These are phyloP conservation scores for Yamadazyma tumulicola DNA, from an alignment of 805 yeast genomes.

Conservation along the genomic window DNA sequence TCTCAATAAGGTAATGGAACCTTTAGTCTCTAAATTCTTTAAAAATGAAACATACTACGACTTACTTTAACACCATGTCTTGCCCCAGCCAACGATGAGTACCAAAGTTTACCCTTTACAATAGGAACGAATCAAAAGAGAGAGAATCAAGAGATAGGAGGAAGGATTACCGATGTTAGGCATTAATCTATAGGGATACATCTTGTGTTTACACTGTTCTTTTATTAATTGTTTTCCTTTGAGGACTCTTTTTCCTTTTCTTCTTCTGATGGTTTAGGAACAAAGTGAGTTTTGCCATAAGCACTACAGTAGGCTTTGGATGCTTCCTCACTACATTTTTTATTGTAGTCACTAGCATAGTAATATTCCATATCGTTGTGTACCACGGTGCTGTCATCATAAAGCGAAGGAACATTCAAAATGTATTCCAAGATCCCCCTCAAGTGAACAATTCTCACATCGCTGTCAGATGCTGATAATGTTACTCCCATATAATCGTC, in stretches of 20 bases:
- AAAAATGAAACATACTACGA: no score
- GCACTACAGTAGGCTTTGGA: constrained; percentile 15
- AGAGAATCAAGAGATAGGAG: no score
- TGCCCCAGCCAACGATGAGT: no score
- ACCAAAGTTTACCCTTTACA: no score
- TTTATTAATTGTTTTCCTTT: not conserved
- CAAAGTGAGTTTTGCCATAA: constrained; percentile 11
- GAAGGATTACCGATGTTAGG: no score
- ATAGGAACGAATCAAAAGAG: no score
- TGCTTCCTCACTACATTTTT: constrained; percentile 15
- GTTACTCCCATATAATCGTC: constrained; percentile 25
- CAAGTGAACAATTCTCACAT: constrained; percentile 23
- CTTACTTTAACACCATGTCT: no score
- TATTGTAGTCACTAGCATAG: constrained; percentile 6
- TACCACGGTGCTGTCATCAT: constrained; percentile 8
- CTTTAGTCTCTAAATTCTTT: no score
- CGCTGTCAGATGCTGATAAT: constrained; percentile 27
- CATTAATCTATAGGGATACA: no score
- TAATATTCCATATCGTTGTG: constrained; percentile 1
- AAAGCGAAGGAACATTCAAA: constrained; percentile 10
- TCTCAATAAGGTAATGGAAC: no score
- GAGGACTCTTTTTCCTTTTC: not conserved
- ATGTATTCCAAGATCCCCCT: constrained; percentile 18
- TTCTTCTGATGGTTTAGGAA: not conserved
- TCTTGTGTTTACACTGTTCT: not conserved